Conservation (phyloP, 106 monocot species). For the Acorus calamus region DNA sequence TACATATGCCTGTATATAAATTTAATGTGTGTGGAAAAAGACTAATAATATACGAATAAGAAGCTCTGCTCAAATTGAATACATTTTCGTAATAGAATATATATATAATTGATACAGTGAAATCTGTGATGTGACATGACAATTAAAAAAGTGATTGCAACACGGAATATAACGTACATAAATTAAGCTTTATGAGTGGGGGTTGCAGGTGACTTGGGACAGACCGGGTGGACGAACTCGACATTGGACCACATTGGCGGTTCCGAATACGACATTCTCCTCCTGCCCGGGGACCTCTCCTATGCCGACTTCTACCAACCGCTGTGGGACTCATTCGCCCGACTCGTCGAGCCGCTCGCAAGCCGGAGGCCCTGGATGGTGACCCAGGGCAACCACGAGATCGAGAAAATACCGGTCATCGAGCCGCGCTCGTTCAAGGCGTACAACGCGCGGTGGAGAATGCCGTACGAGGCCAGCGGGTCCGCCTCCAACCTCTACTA, state of each 20-base stretch:
- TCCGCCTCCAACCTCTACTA: slow-evolving; percentile 52
- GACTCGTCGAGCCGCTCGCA: slow-evolving; percentile 38
- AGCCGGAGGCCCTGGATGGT: slow-evolving; percentile 57
- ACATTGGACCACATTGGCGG: slow-evolving; percentile 24
- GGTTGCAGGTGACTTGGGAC: slow-evolving; percentile 37
- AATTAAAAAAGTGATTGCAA: too few relatives aligned
- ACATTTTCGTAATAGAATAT: too few relatives aligned
- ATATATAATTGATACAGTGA: too few relatives aligned
- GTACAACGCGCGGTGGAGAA: slow-evolving; percentile 50
- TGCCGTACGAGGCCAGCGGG: slow-evolving; percentile 37
- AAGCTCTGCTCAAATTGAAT: too few relatives aligned
- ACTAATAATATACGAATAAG: too few relatives aligned
- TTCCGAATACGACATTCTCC: slow-evolving; percentile 32
- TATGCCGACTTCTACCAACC: slow-evolving; percentile 41
- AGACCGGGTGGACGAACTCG: slow-evolving; percentile 49
- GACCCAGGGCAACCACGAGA: slow-evolving; percentile 55
- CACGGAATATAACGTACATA: background rate
- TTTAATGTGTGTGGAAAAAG: too few relatives aligned
- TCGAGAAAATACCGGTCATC: slow-evolving; percentile 36
- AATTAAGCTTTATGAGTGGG: background rate
- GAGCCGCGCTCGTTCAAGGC: slow-evolving; percentile 22
- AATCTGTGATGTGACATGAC: too few relatives aligned
- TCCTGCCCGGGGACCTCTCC: slow-evolving; percentile 50
- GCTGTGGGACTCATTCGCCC: slow-evolving; percentile 47
- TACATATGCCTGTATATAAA: too few relatives aligned